Evolutionary conservation across 371 early-diverging fungal species (phyloP).

Genomic region (Mucor plumbeus): DNA sequence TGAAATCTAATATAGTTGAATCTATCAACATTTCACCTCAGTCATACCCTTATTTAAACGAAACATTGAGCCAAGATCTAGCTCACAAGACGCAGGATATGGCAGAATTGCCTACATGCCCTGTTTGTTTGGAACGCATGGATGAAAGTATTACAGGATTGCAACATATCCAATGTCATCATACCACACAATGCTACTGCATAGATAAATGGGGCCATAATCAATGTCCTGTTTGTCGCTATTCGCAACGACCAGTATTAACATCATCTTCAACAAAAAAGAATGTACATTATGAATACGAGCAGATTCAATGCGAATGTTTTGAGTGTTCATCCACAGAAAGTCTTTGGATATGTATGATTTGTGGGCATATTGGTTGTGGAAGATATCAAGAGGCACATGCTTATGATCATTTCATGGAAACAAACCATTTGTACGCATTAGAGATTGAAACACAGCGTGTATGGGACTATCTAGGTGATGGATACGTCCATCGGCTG

Average conservation of each 20-base stretch:
- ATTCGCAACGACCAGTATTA: slow-evolving; percentile 61
- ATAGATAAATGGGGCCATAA: slow-evolving; percentile 92
- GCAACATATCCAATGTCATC: slow-evolving; percentile 89
- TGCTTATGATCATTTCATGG: slow-evolving; percentile 82
- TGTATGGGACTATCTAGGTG: slow-evolving; percentile 97
- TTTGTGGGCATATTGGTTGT: slow-evolving; percentile 92
- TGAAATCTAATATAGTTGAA: slow-evolving; percentile 67
- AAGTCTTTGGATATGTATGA: slow-evolving; percentile 92
- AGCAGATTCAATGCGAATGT: slow-evolving; percentile 64
- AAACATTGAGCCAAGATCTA: slow-evolving; percentile 32
- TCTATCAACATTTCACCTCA: slow-evolving; percentile 60
- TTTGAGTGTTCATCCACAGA: slow-evolving; percentile 66
- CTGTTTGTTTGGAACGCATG: slow-evolving; percentile 94
- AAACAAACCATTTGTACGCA: slow-evolving; percentile 86
- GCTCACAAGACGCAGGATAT: background rate
- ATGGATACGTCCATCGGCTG: slow-evolving; percentile 93
- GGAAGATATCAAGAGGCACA: slow-evolving; percentile 82
- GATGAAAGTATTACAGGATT: slow-evolving; percentile 87
- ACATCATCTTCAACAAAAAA: slow-evolving; percentile 6
- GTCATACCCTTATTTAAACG: slow-evolving; percentile 63
- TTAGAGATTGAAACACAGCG: slow-evolving; percentile 93
- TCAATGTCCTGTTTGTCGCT: slow-evolving; percentile 91
- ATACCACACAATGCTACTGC: slow-evolving; percentile 91
- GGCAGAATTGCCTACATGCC: slow-evolving; percentile 90
- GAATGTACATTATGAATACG: background rate